Evolutionary conservation across 495 filamentous ascomycete genomes (phyloP).

Genomic region (Annulohypoxylon bovei): DNA sequence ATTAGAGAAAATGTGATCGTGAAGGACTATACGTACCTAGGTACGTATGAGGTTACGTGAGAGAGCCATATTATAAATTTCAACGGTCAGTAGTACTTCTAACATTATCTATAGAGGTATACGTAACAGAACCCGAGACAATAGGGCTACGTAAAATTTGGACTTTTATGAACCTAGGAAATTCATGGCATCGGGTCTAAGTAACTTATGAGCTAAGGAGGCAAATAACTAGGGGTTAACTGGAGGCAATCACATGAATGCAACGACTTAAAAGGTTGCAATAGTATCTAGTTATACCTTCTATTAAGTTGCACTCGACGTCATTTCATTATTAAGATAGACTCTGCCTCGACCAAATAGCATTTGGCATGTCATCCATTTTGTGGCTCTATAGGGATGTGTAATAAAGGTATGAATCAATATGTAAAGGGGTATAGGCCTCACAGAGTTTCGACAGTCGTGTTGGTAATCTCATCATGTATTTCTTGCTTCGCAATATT

Average conservation of each 20-base stretch:
- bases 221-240: no score
- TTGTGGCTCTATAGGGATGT: background rate
- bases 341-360: background rate
- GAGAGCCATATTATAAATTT: background rate
- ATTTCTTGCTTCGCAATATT: conserved; percentile 16
- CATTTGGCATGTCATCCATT: background rate
- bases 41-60: background rate
- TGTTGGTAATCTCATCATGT: background rate
- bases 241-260: background rate
- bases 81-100: no score
- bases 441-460: conserved; percentile 11
- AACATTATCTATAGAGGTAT: no score
- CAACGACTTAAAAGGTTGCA: background rate
- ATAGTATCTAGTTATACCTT: background rate
- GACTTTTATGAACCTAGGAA: background rate
- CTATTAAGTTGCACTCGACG: background rate
- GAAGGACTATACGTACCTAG: background rate
- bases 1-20: no score
- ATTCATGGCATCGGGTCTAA: no score
- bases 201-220: no score
- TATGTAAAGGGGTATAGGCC: background rate
- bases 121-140: no score
- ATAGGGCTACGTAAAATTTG: background rate
- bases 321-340: background rate
- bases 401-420: background rate